Conservation (phyloP, 257 asterid species). For the Ligustrum vulgare region DNA sequence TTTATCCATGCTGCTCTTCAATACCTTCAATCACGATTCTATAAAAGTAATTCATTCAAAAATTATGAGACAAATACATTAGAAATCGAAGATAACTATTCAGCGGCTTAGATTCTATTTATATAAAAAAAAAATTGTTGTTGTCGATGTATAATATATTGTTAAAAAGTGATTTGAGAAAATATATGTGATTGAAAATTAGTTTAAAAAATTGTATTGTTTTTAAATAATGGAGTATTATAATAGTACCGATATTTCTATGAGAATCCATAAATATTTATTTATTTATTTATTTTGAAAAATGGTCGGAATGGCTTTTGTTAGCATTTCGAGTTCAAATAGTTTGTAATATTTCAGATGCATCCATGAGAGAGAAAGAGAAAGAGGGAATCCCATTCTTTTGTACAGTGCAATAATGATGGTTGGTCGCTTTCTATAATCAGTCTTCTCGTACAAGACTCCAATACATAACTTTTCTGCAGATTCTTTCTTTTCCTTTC, state of each 20-base stretch:
- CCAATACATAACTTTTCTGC: constrained; percentile 74
- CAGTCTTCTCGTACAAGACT: constrained; percentile 81
- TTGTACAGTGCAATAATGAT: constrained; percentile 44
- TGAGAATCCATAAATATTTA: neutral
- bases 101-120: too few species aligned
- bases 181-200: too few species aligned
- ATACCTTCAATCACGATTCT: too few species aligned
- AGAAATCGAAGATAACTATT: too few species aligned
- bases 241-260: neutral
- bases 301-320: neutral
- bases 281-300: neutral
- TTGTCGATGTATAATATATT: too few species aligned
- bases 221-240: too few species aligned
- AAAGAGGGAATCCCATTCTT: constrained; percentile 61
- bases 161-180: too few species aligned
- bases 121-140: too few species aligned
- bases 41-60: neutral
- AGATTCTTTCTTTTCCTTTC: constrained; percentile 49
- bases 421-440: constrained; percentile 70
- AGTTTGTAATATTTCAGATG: neutral
- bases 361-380: neutral
- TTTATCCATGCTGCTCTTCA: too few species aligned
- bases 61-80: neutral
- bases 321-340: neutral
- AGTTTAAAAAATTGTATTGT: too few species aligned